Percentiles rank a stretch among this genome's conserved stretches.
Conservation (phyloP, 257 asterid genomes). For the Paraleonurus japonicus region DNA sequence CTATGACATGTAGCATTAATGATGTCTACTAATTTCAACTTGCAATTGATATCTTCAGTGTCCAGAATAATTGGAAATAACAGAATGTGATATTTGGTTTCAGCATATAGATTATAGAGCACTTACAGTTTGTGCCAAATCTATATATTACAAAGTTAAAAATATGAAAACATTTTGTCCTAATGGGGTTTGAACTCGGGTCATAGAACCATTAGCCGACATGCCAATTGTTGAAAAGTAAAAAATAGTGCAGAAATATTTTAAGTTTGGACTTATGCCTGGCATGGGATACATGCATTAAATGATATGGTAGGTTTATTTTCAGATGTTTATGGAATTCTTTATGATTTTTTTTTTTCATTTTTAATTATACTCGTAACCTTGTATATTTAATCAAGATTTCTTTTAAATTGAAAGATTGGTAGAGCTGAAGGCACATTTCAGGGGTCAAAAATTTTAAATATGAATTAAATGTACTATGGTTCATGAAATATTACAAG, state of each 20-base stretch:
- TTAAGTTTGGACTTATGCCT: not conserved
- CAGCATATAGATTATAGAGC: not conserved
- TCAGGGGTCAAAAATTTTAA: too few relatives aligned
- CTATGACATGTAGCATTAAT: not conserved
- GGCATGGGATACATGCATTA: not conserved
- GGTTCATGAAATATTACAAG: too few relatives aligned
- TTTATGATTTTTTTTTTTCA: not conserved
- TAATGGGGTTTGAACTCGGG: not conserved
- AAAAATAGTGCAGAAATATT: not conserved
- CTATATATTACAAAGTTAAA: not conserved
- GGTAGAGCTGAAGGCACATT: not conserved
- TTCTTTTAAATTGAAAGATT: too few relatives aligned
- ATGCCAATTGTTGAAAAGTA: not conserved
- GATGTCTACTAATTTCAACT: constrained; percentile 1
- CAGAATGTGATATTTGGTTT: not conserved
- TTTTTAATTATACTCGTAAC: not conserved
- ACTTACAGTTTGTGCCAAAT: not conserved
- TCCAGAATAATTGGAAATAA: not conserved
- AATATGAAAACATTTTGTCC: constrained; percentile 10
- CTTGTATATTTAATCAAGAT: not conserved
- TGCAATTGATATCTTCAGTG: constrained; percentile 2
- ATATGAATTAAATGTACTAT: too few relatives aligned
- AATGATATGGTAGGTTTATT: not conserved
- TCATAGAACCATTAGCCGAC: not conserved
- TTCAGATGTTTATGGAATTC: constrained; percentile 4